Conservation (phyloP, 176 grass and related monocot genomes). For the Thalia dealbata region DNA sequence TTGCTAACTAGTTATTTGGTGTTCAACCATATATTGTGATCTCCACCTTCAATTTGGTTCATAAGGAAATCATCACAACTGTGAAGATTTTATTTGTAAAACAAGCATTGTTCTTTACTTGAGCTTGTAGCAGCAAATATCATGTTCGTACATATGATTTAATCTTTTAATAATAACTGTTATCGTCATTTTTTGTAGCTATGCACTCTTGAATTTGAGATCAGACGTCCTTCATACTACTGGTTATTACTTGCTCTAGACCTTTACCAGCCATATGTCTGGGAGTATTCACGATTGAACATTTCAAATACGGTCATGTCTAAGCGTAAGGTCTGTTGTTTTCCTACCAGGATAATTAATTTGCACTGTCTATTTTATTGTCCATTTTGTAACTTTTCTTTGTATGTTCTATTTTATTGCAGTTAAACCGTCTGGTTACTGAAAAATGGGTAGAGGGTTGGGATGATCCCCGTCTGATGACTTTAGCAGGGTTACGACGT, state of each 20-base stretch:
- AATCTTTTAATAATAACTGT: background rate
- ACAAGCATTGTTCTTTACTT: background rate
- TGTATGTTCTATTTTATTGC: conserved; percentile 9
- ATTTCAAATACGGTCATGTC: conserved; percentile 97
- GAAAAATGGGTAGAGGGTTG: conserved; percentile 97
- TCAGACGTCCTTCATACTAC: conserved; percentile 93
- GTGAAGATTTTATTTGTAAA: background rate
- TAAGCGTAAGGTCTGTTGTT: conserved; percentile 70
- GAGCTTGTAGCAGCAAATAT: background rate
- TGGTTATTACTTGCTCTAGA: conserved; percentile 76
- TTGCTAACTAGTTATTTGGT: background rate
- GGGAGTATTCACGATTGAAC: conserved; percentile 96
- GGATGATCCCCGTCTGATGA: conserved; percentile 96
- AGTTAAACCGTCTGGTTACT: conserved; percentile 89
- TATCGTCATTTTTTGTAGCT: conserved; percentile 32
- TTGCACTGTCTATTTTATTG: background rate
- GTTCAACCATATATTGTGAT: background rate
- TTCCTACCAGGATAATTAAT: background rate
- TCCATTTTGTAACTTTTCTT: conserved; percentile 6
- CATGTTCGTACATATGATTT: background rate
- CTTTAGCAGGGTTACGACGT: conserved; percentile 67
- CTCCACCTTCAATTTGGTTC: background rate
- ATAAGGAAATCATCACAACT: background rate
- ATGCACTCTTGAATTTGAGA: conserved; percentile 86
- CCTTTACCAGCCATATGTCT: conserved; percentile 90